phyloP scores from a whole-genome alignment of 2,329 filamentous ascomycete genomes.

The Coniochaeta prunicola region DNA sequence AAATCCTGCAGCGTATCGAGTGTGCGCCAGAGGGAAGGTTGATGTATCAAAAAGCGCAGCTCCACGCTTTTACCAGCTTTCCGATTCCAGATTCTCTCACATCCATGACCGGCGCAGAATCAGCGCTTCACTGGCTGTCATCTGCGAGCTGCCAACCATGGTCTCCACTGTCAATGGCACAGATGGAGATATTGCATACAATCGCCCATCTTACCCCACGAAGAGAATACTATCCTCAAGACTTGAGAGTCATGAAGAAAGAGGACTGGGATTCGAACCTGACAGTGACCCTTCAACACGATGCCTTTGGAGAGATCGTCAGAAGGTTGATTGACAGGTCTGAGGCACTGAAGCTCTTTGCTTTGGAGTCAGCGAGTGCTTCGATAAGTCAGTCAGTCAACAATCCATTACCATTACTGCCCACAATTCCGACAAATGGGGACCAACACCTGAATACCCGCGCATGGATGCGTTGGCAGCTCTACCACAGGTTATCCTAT shows the following conservation, averaged over 20 bases:
- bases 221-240: conserved; percentile 28
- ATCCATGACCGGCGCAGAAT: conserved; percentile 50
- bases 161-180: conserved; percentile 18
- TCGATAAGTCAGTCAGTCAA: background rate
- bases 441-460: conserved; percentile 14
- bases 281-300: conserved; percentile 28
- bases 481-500: conserved; percentile 14
- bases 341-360: conserved; percentile 16
- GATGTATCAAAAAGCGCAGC: conserved; percentile 46
- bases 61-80: conserved; percentile 55
- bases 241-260: conserved; percentile 24
- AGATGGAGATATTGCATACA: conserved; percentile 6
- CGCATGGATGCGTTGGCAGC: conserved; percentile 16
- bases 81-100: conserved; percentile 50
- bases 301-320: conserved; percentile 23
- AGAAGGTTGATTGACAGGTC: conserved; percentile 22
- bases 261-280: conserved; percentile 23
- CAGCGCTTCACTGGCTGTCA: conserved; percentile 41
- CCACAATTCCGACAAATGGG: conserved; percentile 2
- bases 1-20: conserved; percentile 44
- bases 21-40: conserved; percentile 48
- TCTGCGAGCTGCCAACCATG: conserved; percentile 44
- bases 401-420: background rate
- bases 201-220: conserved; percentile 21
- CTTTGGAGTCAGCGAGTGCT: background rate